These are phyloP conservation scores for Tremella yokohamensis DNA, from an alignment of 768 basidiomycete species.

Conservation along the genomic window DNA sequence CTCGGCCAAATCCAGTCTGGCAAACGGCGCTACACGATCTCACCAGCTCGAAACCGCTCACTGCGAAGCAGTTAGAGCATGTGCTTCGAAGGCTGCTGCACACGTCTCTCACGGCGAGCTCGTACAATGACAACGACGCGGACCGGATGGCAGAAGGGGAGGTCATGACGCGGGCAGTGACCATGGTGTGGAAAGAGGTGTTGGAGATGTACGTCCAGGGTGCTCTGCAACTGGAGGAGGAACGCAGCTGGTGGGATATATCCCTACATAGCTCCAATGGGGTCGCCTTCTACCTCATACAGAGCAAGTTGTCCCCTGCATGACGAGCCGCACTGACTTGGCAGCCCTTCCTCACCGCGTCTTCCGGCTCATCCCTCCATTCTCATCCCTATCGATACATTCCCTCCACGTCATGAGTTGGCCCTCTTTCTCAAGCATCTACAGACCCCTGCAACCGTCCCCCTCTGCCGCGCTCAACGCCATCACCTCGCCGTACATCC, in stretches of 20 bases:
- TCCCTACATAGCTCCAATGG: slow-evolving; percentile 61
- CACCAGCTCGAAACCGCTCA: slow-evolving; percentile 29
- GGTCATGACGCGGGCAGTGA: slow-evolving; percentile 43
- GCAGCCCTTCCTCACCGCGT: slow-evolving; percentile 40
- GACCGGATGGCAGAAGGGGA: slow-evolving; percentile 40
- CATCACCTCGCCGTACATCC: slow-evolving; percentile 39
- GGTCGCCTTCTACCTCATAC: slow-evolving; percentile 66
- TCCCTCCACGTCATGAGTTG: slow-evolving; percentile 29
- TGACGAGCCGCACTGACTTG: slow-evolving; percentile 9
- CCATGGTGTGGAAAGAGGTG: slow-evolving; percentile 54
- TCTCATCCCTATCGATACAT: slow-evolving; percentile 24
- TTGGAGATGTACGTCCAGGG: slow-evolving; percentile 65
- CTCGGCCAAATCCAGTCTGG: slow-evolving; percentile 22
- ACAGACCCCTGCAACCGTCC: slow-evolving; percentile 25
- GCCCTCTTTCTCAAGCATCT: slow-evolving; percentile 36
- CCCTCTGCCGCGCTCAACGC: slow-evolving; percentile 32
- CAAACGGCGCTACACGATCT: slow-evolving; percentile 38
- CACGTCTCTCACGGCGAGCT: no score
- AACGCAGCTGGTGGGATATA: slow-evolving; percentile 81
- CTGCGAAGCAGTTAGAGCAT: slow-evolving; percentile 25
- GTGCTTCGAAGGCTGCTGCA: slow-evolving; percentile 20
- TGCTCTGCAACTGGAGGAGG: slow-evolving; percentile 67
- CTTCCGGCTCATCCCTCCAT: slow-evolving; percentile 31
- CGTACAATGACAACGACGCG: slow-evolving; percentile 12
- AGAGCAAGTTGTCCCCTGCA: slow-evolving; percentile 60